Evolutionary conservation across 2,329 filamentous ascomycete genomes (phyloP).

Genomic region (Zymoseptoria pseudotritici): DNA sequence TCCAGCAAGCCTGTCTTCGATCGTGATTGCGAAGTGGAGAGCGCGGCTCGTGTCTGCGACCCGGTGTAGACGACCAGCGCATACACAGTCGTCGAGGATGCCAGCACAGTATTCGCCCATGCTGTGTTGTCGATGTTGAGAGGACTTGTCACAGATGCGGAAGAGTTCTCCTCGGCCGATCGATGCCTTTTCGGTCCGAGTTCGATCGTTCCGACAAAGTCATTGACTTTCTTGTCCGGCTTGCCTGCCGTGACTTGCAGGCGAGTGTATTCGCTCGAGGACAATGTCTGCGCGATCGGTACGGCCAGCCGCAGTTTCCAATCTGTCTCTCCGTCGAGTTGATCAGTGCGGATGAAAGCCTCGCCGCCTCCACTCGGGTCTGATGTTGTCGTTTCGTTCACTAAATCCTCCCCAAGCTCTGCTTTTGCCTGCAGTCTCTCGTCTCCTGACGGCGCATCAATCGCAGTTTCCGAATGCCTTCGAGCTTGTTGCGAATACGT

Average conservation of each 20-base stretch:
- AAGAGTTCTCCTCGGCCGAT: conserved; percentile 28
- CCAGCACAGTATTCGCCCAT: conserved; percentile 96
- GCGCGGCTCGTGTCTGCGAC: conserved; percentile 82
- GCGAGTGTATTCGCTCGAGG: conserved; percentile 60
- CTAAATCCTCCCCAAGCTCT: conserved; percentile 12
- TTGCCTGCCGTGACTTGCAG: conserved; percentile 73
- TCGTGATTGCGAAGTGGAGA: conserved; percentile 84
- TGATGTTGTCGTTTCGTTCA: conserved; percentile 28
- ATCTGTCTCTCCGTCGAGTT: conserved; percentile 94
- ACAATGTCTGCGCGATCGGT: conserved; percentile 72
- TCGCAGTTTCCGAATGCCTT: not conserved
- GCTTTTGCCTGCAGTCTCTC: conserved; percentile 19
- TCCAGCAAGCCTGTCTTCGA: conserved; percentile 92
- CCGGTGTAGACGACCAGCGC: conserved; percentile 93
- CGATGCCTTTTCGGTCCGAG: conserved; percentile 50
- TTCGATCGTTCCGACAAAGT: conserved; percentile 85
- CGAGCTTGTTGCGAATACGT: conserved; percentile 17
- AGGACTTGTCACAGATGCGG: conserved; percentile 48
- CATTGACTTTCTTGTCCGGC: conserved; percentile 88
- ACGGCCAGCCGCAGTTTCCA: conserved; percentile 94
- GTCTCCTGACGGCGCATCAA: not conserved
- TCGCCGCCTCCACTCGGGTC: conserved; percentile 57
- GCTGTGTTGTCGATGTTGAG: conserved; percentile 95
- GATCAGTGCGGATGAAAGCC: conserved; percentile 94
- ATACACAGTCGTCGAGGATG: conserved; percentile 80